These are phyloP conservation scores for Pascua sp. DNA, from an alignment of 1,284 basidiomycete species.

Conservation along the genomic window DNA sequence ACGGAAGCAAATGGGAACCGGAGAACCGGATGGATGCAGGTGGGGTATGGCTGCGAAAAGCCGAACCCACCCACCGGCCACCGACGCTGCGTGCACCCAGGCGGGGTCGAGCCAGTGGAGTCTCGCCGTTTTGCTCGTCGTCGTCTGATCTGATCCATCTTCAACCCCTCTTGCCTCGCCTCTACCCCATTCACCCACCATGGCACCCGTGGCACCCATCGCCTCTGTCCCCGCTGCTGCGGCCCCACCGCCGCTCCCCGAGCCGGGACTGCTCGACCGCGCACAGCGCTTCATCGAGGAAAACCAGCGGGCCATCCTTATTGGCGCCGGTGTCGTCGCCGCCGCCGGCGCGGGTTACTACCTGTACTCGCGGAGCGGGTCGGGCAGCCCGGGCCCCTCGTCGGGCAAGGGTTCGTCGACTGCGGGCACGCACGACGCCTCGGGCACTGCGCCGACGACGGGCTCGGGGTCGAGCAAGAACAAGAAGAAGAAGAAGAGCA, in stretches of 20 bases:
- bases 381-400: constrained; percentile 51
- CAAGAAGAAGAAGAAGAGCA: constrained; percentile 61
- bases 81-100: too few relatives aligned
- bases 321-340: constrained; percentile 63
- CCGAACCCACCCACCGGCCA: too few relatives aligned
- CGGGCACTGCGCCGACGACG: constrained; percentile 16
- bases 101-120: too few relatives aligned
- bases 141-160: too few relatives aligned
- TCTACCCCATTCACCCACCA: constrained; percentile 3
- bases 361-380: constrained; percentile 45
- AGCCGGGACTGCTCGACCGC: constrained; percentile 32
- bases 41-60: too few relatives aligned
- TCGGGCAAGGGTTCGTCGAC: background rate
- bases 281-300: constrained; percentile 47
- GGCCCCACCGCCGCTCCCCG: constrained; percentile 8
- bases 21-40: too few relatives aligned
- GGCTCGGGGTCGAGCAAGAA: constrained; percentile 51
- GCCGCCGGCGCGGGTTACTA: constrained; percentile 76
- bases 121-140: too few relatives aligned
- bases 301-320: constrained; percentile 43
- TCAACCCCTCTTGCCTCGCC: too few relatives aligned
- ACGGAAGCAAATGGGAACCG: too few relatives aligned
- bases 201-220: constrained; percentile 20
- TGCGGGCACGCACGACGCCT: too few relatives aligned
- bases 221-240: constrained; percentile 10